Percentiles rank a stretch among this genome's conserved stretches.
Conservation (phyloP, 192 early-diverging fungal species). For the Gryganskiella cystojenkinii region DNA sequence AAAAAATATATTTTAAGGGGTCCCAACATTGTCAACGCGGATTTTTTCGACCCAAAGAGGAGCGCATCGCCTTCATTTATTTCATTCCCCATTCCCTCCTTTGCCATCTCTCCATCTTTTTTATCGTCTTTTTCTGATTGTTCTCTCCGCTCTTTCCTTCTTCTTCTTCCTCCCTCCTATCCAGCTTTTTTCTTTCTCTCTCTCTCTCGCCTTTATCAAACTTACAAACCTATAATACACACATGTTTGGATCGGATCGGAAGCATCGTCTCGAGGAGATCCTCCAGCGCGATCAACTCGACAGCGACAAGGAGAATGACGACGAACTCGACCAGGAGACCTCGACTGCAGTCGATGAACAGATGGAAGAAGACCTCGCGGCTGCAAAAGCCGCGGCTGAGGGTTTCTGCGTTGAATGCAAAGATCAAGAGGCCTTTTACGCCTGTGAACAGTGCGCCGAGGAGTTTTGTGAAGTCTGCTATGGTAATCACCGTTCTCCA, state of each 20-base stretch:
- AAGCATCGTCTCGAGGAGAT: conserved; percentile 54
- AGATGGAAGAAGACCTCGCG: conserved; percentile 41
- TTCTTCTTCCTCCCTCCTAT: not conserved
- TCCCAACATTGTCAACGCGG: too few species aligned
- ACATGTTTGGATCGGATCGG: too few species aligned
- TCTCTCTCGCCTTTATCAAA: not conserved
- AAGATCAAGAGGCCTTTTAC: conserved; percentile 74
- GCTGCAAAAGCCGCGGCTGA: conserved; percentile 58
- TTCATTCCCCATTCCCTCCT: not conserved
- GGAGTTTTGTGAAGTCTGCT: conserved; percentile 94
- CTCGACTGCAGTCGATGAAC: not conserved
- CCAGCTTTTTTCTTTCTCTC: not conserved
- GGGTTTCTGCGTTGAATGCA: conserved; percentile 93
- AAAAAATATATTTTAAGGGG: too few species aligned
- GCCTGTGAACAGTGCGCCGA: conserved; percentile 88
- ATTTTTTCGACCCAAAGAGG: too few species aligned
- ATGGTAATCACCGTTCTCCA: conserved; percentile 45
- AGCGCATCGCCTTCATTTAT: not conserved
- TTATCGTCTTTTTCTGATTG: not conserved
- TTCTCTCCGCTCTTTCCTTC: not conserved
- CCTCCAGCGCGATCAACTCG: conserved; percentile 38
- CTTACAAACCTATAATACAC: conserved; percentile 1
- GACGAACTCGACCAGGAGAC: not conserved
- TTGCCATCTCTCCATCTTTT: not conserved
- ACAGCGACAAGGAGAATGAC: conserved; percentile 49